Percentiles rank a stretch among this genome's conserved stretches.
phyloP scores from a whole-genome alignment of 129 eudicot genomes.

The Pittosporum tobira region DNA sequence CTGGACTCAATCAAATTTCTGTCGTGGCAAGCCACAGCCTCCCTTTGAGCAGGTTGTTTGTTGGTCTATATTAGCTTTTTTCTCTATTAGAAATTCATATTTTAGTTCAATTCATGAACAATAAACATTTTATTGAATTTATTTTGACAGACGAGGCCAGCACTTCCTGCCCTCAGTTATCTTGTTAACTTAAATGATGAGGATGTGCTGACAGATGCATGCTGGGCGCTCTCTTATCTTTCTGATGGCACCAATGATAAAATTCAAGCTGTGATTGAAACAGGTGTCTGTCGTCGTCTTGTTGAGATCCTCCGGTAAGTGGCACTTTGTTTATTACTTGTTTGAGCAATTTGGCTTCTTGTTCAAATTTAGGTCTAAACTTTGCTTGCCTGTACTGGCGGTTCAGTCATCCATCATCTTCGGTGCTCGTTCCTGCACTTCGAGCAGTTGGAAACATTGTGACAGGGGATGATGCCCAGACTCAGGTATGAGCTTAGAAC shows the following conservation, averaged over 20 bases:
- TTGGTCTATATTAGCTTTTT: neutral
- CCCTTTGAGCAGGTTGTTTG: constrained; percentile 68
- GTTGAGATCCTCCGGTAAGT: constrained; percentile 89
- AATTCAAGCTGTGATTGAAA: constrained; percentile 89
- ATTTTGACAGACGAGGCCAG: constrained; percentile 55
- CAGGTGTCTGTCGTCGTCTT: constrained; percentile 78
- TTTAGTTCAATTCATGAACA: neutral
- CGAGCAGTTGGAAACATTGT: constrained; percentile 94
- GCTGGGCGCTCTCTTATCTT: constrained; percentile 90
- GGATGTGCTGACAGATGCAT: constrained; percentile 88
- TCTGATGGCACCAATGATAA: constrained; percentile 91
- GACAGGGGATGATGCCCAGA: constrained; percentile 89
- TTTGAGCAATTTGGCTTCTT: neutral
- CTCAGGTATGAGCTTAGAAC: constrained; percentile 52
- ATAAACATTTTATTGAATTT: neutral
- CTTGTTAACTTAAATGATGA: constrained; percentile 79
- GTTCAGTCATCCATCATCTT: constrained; percentile 85
- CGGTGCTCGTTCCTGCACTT: constrained; percentile 90
- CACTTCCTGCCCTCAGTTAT: constrained; percentile 74
- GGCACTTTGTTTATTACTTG: neutral
- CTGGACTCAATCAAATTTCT: constrained; percentile 89
- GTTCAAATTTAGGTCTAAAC: neutral
- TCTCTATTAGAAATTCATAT: neutral
- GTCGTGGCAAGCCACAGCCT: constrained; percentile 95
- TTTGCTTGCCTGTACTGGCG: constrained; percentile 3